A percentile compares a stretch with the other conserved stretches of the same genome.
phyloP scores from a whole-genome alignment of 2,329 filamentous ascomycete species.

The Monilinia laxa region DNA sequence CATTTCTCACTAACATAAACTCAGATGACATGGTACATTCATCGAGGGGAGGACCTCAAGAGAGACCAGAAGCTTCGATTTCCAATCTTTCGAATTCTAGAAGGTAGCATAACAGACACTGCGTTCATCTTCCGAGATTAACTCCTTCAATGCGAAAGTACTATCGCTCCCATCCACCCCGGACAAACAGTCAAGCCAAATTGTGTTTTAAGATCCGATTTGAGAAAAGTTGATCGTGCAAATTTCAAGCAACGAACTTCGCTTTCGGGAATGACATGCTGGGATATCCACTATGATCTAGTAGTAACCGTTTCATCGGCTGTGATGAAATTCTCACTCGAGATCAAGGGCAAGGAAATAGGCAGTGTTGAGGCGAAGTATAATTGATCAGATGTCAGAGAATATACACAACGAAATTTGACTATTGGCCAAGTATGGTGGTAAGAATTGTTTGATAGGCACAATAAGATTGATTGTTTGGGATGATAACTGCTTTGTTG shows the following conservation, averaged over 20 bases:
- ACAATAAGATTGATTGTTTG: no score
- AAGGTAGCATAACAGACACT: background rate
- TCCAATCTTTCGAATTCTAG: constrained; percentile 27
- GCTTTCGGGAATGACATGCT: background rate
- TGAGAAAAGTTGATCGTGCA: background rate
- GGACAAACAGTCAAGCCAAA: background rate
- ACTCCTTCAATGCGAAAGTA: constrained; percentile 20
- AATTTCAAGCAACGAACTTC: background rate
- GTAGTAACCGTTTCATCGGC: background rate
- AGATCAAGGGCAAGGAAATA: background rate
- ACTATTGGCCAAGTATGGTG: no score
- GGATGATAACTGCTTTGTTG: no score
- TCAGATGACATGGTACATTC: constrained; percentile 35
- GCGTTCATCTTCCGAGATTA: background rate
- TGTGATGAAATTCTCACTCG: constrained; percentile 15
- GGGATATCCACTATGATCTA: constrained; percentile 9
- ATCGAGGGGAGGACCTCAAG: constrained; percentile 28
- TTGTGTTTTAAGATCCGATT: background rate
- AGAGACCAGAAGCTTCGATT: constrained; percentile 26
- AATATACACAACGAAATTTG: no score
- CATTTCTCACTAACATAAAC: background rate
- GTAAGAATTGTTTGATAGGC: no score
- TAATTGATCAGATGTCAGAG: background rate
- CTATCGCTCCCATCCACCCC: background rate
- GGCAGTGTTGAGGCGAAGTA: constrained; percentile 18